Conservation (phyloP, 2,329 filamentous ascomycete genomes). For the Exophiala viscosa region DNA sequence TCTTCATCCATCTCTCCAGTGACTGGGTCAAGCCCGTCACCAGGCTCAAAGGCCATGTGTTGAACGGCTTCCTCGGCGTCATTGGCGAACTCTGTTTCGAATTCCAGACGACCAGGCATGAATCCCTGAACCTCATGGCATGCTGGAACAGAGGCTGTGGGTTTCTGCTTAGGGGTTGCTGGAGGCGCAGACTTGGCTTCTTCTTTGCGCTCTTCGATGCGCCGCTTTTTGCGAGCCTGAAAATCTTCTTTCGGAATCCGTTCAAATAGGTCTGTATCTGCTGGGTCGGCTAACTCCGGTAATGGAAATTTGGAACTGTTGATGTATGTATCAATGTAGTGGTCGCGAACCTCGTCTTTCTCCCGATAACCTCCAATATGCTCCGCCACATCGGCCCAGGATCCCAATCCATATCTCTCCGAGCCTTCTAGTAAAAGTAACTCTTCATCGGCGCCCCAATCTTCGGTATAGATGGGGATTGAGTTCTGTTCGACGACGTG, state of each 20-base stretch:
- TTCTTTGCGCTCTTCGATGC: constrained; percentile 89
- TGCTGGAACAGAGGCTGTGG: constrained; percentile 87
- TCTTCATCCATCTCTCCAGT: constrained; percentile 89
- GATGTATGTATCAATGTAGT: constrained; percentile 86
- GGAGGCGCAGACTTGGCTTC: constrained; percentile 78
- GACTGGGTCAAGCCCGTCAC: constrained; percentile 79
- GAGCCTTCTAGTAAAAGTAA: constrained; percentile 88
- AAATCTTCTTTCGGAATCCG: constrained; percentile 87
- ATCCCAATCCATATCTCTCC: constrained; percentile 92
- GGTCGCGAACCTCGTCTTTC: constrained; percentile 93
- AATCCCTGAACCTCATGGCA: constrained; percentile 98
- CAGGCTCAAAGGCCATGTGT: constrained; percentile 96
- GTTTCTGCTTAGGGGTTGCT: constrained; percentile 87
- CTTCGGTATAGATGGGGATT: constrained; percentile 88
- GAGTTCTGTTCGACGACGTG: constrained; percentile 98
- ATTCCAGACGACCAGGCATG: constrained; percentile 95
- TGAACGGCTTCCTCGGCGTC: constrained; percentile 98
- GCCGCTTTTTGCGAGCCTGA: constrained; percentile 82
- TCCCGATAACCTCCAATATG: constrained; percentile 93
- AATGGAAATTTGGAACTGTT: constrained; percentile 80
- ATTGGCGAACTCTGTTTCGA: constrained; percentile 96
- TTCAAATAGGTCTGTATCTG: constrained; percentile 73
- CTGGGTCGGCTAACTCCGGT: constrained; percentile 77
- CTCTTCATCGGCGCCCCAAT: constrained; percentile 98
- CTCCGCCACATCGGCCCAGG: constrained; percentile 96